A percentile compares a stretch with the other conserved stretches of the same genome.
Evolutionary conservation across 306 rosid species (phyloP).

Genomic region (Benincasa hispida): DNA sequence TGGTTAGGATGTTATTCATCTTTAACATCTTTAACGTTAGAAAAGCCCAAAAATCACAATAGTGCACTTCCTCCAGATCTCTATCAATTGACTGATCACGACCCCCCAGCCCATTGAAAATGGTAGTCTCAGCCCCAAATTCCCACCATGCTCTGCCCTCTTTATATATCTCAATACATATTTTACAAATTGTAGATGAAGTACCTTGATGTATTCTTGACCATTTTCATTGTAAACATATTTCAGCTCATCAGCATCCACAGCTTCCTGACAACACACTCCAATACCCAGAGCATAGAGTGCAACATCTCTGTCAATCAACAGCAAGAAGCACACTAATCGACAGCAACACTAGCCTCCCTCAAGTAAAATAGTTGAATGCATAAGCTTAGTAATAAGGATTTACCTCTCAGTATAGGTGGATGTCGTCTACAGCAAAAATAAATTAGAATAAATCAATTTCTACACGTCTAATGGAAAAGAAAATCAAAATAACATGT

Average conservation of each 20-base stretch:
- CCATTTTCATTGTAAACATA: constrained; percentile 74
- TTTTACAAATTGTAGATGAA: not conserved
- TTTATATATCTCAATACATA: not conserved
- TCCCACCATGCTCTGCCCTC: not conserved
- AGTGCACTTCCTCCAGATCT: not conserved
- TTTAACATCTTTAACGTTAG: too few relatives aligned
- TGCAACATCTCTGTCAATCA: constrained; percentile 56
- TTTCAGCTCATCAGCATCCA: constrained; percentile 71
- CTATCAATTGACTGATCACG: not conserved
- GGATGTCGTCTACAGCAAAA: constrained; percentile 30
- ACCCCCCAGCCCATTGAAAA: not conserved
- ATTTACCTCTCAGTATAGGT: constrained; percentile 66
- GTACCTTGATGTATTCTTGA: constrained; percentile 57
- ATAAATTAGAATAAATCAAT: constrained; percentile 7
- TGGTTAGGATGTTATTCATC: too few relatives aligned
- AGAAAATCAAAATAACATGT: not conserved
- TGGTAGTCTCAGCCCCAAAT: not conserved
- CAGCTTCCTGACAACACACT: constrained; percentile 60
- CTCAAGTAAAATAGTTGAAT: not conserved
- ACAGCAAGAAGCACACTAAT: not conserved
- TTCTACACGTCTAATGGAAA: not conserved
- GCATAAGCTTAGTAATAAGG: not conserved
- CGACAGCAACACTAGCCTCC: not conserved
- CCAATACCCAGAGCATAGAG: constrained; percentile 84
- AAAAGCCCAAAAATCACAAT: not conserved